phyloP scores from a whole-genome alignment of 768 basidiomycete species.

The Harrya chromipes region DNA sequence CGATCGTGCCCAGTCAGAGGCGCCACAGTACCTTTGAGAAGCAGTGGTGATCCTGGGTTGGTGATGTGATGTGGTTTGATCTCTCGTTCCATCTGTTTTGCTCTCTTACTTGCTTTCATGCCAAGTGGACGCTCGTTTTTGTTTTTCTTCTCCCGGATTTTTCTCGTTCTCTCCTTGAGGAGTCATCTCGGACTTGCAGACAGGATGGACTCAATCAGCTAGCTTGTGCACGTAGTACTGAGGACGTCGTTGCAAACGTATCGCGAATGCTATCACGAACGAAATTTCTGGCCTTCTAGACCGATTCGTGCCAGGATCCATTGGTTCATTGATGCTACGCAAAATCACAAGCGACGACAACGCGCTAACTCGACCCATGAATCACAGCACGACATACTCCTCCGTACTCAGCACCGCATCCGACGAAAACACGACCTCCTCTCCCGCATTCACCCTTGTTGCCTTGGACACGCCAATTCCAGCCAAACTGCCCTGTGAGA shows the following conservation, averaged over 20 bases:
- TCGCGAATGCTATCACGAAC: neutral
- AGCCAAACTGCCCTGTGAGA: slow-evolving; percentile 75
- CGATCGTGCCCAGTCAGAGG: neutral
- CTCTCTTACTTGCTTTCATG: neutral
- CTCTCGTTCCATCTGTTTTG: neutral
- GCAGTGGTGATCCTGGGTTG: neutral
- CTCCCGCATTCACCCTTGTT: slow-evolving; percentile 47
- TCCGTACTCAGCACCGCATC: slow-evolving; percentile 54
- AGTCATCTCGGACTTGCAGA: neutral
- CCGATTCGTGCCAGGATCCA: neutral
- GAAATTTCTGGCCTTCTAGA: neutral
- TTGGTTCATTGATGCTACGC: neutral
- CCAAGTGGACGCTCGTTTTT: neutral
- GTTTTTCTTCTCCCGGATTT: neutral
- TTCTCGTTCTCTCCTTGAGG: neutral
- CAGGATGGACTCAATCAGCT: neutral
- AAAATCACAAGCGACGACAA: too few relatives aligned
- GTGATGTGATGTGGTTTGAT: neutral
- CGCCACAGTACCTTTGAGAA: slow-evolving; percentile 10
- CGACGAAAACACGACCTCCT: slow-evolving; percentile 52
- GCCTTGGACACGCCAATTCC: slow-evolving; percentile 67
- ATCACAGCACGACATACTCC: slow-evolving; percentile 52
- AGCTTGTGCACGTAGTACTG: neutral
- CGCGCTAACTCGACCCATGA: neutral
- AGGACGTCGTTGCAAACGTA: neutral